Evolutionary conservation across 2,329 filamentous ascomycete species (phyloP), one percentile per base, ranked within the genome.

Genomic region (Phialophora verrucosa): DNA sequence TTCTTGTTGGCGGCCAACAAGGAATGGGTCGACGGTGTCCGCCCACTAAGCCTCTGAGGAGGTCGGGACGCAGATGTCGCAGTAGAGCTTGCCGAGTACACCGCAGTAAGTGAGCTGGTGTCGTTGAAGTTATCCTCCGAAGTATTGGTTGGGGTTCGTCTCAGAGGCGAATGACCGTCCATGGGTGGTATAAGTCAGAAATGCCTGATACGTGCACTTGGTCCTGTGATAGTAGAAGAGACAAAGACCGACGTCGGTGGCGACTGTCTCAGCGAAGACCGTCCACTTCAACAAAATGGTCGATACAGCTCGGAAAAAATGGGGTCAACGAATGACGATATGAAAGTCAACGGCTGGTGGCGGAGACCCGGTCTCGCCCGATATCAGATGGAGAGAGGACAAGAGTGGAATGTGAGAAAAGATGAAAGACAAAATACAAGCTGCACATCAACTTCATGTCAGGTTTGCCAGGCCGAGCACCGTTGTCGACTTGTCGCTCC

Each of bases 1-100:
- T 75, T 73, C 38, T 75, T 73, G 65, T 73, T 71, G 49, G 82
- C 53, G 78, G 61, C 83, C 80, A 68, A 84, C 81, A 65, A 83
- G 80, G 67, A 86, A 69, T 81, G 80, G 7, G 70, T 65, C 14
- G 71, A 70, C 23, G 64, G 63, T 14, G 67, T 64, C 14, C 70
- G 64, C 11, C 62, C 66, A 44, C 47, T 54, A 14, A 56, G 20
- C 23, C 54, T 38, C 6, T 44, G 47, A 1, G 64, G 35, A 50
- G 66, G 65, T 11, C 63, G 49, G 27, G 58, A 49, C 32, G 61
- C 51, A 27, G 68, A 70, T n/a, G 68, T 68, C 12, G 47, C 51
- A 25, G 68, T 68, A 11, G 68, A 68, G 32, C 55, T 53, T 38
- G 62, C 60, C 5, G 68, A 70, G 49, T 67, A 32, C 23, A 70